Percentiles rank a stretch among this genome's conserved stretches.
These are phyloP conservation scores for Chlamydomonas sp. DNA, from an alignment of 139 green algal species.

Conservation along the genomic window DNA sequence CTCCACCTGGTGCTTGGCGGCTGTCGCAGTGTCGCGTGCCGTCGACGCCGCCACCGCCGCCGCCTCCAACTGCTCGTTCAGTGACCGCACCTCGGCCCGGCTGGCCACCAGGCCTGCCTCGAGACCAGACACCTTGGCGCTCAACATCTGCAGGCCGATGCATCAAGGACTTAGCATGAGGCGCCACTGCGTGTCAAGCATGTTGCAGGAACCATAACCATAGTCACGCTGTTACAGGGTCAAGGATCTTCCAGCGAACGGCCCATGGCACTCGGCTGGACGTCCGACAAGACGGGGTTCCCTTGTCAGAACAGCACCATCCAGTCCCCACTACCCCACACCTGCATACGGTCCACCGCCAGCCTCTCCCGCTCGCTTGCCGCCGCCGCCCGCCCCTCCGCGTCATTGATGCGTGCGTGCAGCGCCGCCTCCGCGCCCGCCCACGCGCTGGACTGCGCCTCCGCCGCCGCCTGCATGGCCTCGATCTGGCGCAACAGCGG, in stretches of 20 bases:
- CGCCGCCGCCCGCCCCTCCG: constrained; percentile 64
- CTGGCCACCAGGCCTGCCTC: constrained; percentile 40
- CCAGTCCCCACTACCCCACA: neutral
- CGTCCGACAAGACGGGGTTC: no score
- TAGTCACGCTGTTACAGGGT: no score
- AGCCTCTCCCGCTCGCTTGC: constrained; percentile 55
- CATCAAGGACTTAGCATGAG: no score
- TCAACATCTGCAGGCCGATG: constrained; percentile 28
- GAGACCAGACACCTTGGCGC: constrained; percentile 37
- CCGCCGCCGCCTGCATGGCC: constrained; percentile 76
- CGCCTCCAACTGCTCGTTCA: constrained; percentile 40
- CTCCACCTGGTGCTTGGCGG: constrained; percentile 29
- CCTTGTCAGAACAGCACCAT: no score
- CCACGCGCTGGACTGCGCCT: constrained; percentile 70
- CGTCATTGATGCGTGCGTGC: constrained; percentile 51
- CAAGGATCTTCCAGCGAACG: no score
- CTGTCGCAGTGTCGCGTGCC: constrained; percentile 4
- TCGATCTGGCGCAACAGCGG: constrained; percentile 95
- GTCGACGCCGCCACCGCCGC: neutral
- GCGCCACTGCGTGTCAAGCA: no score
- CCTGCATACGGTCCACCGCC: constrained; percentile 44
- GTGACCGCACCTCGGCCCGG: constrained; percentile 27
- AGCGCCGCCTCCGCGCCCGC: constrained; percentile 76
- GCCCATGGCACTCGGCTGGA: no score
- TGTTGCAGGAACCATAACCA: no score